A percentile compares a stretch with the other conserved stretches of the same genome.
Evolutionary conservation across 306 rosid species (phyloP).

Genomic region (Dalbergia cultrata): DNA sequence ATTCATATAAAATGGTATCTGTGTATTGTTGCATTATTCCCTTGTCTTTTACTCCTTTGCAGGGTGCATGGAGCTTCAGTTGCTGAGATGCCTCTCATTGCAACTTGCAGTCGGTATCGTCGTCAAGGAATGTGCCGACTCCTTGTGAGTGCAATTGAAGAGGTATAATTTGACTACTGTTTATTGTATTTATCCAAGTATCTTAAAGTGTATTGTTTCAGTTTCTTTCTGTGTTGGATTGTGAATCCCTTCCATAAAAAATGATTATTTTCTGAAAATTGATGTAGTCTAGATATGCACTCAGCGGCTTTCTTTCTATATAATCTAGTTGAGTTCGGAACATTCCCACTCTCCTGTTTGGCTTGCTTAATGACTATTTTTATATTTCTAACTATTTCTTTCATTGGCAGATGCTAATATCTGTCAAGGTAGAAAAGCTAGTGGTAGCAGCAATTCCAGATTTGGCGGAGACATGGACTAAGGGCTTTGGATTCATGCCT

Average conservation of each 20-base stretch:
- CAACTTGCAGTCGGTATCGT: constrained; percentile 90
- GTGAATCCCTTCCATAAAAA: neutral
- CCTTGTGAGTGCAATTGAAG: constrained; percentile 81
- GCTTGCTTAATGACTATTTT: constrained; percentile 23
- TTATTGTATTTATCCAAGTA: constrained; percentile 29
- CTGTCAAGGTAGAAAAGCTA: constrained; percentile 85
- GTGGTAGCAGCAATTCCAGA: constrained; percentile 94
- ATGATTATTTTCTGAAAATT: constrained; percentile 10
- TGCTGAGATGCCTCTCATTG: constrained; percentile 99
- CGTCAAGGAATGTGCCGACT: constrained; percentile 98
- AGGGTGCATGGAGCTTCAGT: constrained; percentile 90
- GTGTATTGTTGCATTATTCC: constrained; percentile 35
- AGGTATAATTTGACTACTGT: constrained; percentile 63
- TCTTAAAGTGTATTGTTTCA: neutral
- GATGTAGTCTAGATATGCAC: neutral
- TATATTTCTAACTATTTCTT: constrained; percentile 44
- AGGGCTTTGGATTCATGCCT: constrained; percentile 88
- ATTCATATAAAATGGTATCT: constrained; percentile 9
- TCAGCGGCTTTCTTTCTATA: constrained; percentile 13
- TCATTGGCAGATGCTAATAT: constrained; percentile 72
- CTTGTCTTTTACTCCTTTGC: constrained; percentile 42
- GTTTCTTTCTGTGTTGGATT: constrained; percentile 19
- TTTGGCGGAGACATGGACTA: constrained; percentile 86
- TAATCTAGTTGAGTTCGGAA: constrained; percentile 18
- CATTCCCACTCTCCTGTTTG: constrained; percentile 24